Evolutionary conservation across 768 basidiomycete species (phyloP), one percentile per base, ranked within the genome.

Genomic region (Agrocybe praecox): DNA sequence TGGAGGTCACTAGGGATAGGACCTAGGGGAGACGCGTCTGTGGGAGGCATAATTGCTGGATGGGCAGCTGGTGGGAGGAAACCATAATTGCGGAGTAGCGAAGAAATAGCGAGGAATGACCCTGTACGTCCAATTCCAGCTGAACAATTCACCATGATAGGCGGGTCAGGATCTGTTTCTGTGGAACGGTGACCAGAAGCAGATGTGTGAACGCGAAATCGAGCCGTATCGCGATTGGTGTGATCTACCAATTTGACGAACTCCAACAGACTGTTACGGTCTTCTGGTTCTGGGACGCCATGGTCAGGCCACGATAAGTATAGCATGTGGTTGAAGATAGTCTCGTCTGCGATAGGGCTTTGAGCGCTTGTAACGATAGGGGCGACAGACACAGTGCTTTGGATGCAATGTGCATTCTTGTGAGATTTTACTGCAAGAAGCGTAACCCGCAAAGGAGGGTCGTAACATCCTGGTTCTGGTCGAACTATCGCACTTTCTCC

Each of bases 61-160:
- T 57, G 67, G 54, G 65, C 55, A 19, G 79, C 60, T 9, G 74
- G 65, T n/a, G 71, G 70, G 21, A 83, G 75, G 53, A 87, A 74
- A 26, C 75, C 79, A 58, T 83, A 71, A 29, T 76, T 69, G 24
- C 92, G 89, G n/a, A 94, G 77, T 34, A 95, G 75, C 12, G 92
- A 94, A 9, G 85, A 85, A 40, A 94, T 67, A 0, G 90, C 85
- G 66, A 96, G 90, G 72, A 93, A 94, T 6, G 92, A 83, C 17
- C 94, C 94, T 4, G 94, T 94, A 33, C 94, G 82, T 2, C 94
- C 94, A 56, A 95, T 80, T 4, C 94, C 94, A 1, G 94, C 94
- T 23, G 92, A 94, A 67, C 94, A 96, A 59, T 90, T 85, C 26
- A 92, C 81, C 63, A 95, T 82, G 59, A 90, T 81, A 0, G 92